Percentiles rank a stretch among this genome's conserved stretches.
These are phyloP conservation scores for Venturiaceae sp. DNA, from an alignment of 2,329 filamentous ascomycete genomes.

Conservation along the genomic window DNA sequence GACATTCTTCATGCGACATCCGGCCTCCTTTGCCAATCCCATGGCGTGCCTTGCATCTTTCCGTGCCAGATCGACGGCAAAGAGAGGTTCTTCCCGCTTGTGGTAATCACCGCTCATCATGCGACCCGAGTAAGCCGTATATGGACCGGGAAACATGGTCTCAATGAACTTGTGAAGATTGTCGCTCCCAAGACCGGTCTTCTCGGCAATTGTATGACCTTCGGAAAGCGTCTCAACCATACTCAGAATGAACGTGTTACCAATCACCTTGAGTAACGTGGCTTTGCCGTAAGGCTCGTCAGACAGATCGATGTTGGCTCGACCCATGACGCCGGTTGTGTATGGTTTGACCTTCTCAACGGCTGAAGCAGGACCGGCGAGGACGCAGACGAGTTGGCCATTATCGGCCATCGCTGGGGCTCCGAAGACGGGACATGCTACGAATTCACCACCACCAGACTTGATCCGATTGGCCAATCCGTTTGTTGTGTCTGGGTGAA, in stretches of 20 bases:
- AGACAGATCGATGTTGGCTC: slow-evolving; percentile 59
- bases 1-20: slow-evolving; percentile 52
- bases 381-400: slow-evolving; percentile 62
- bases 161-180: slow-evolving; percentile 64
- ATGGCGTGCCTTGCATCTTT: slow-evolving; percentile 75
- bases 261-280: slow-evolving; percentile 67
- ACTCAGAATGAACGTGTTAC: slow-evolving; percentile 78
- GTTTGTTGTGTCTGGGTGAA: slow-evolving; percentile 74
- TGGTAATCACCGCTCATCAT: slow-evolving; percentile 72
- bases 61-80: slow-evolving; percentile 69
- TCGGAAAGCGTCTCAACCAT: slow-evolving; percentile 75
- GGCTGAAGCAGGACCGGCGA: slow-evolving; percentile 52
- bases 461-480: slow-evolving; percentile 49
- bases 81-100: slow-evolving; percentile 67
- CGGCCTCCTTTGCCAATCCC: slow-evolving; percentile 52
- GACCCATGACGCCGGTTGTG: slow-evolving; percentile 62
- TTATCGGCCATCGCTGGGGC: slow-evolving; percentile 60
- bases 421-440: slow-evolving; percentile 62
- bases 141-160: slow-evolving; percentile 64
- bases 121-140: slow-evolving; percentile 62
- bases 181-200: slow-evolving; percentile 62
- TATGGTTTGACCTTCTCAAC: slow-evolving; percentile 60
- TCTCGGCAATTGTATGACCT: slow-evolving; percentile 70
- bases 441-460: slow-evolving; percentile 58
- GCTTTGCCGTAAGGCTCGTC: slow-evolving; percentile 60